phyloP scores from a whole-genome alignment of 768 basidiomycete species.

The Agrocybe praecox region DNA sequence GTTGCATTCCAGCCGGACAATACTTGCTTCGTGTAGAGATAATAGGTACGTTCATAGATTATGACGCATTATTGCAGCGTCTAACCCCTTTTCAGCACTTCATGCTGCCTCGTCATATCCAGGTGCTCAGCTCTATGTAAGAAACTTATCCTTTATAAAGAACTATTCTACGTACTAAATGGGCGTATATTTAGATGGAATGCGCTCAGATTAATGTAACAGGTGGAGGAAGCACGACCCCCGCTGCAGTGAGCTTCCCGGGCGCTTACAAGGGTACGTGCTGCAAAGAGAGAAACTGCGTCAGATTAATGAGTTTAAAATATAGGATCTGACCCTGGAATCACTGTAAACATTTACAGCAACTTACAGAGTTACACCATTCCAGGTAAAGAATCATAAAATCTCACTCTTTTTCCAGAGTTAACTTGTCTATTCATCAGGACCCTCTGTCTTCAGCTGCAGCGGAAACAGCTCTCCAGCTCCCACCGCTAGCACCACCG shows the following conservation, averaged over 20 bases:
- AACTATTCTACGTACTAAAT: background rate
- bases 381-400: conserved; percentile 28
- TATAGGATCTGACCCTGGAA: conserved; percentile 44
- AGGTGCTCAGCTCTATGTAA: conserved; percentile 56
- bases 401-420: background rate
- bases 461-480: conserved; percentile 18
- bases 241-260: conserved; percentile 49
- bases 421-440: conserved; percentile 16
- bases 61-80: background rate
- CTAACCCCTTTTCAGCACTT: conserved; percentile 32
- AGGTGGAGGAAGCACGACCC: conserved; percentile 42
- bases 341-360: conserved; percentile 46
- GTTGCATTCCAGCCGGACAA: conserved; percentile 19
- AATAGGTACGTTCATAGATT: conserved; percentile 13
- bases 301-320: background rate
- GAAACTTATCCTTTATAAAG: conserved; percentile 11
- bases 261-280: conserved; percentile 43
- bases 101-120: conserved; percentile 48
- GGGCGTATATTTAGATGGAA: conserved; percentile 34
- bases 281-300: background rate
- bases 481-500: background rate
- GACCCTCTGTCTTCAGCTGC: conserved; percentile 43
- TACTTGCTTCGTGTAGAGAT: conserved; percentile 21
- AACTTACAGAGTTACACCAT: conserved; percentile 39
- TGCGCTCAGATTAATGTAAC: conserved; percentile 49